Conservation (phyloP, 1,139 yeast genomes). For the Cylindricascospora bacillispora region DNA sequence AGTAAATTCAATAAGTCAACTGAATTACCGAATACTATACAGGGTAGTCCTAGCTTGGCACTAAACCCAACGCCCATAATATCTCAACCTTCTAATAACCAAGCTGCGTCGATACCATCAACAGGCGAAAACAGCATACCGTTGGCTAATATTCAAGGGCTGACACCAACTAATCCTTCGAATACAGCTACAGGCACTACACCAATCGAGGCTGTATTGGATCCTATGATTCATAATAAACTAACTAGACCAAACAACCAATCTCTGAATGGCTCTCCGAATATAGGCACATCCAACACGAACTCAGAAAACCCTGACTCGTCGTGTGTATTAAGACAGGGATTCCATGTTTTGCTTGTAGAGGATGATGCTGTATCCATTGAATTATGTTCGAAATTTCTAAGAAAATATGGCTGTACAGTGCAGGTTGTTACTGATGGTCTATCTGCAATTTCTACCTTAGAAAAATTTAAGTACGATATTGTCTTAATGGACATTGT, state of each 20-base stretch:
- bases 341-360: slow-evolving; percentile 63
- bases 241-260: slow-evolving; percentile 2
- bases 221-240: slow-evolving; percentile 3
- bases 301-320: neutral
- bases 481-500: slow-evolving; percentile 86
- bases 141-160: no score
- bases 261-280: neutral
- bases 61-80: neutral
- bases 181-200: no score
- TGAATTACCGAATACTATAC: slow-evolving; percentile 1
- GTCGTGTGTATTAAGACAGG: slow-evolving; percentile 20
- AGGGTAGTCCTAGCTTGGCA: neutral
- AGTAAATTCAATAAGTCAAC: neutral
- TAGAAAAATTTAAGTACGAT: slow-evolving; percentile 67
- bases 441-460: slow-evolving; percentile 68
- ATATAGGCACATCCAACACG: slow-evolving; percentile 1
- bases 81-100: neutral
- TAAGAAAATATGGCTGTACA: slow-evolving; percentile 80
- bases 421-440: slow-evolving; percentile 93
- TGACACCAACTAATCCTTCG: no score
- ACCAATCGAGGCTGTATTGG: neutral
- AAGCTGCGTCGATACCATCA: no score
- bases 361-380: slow-evolving; percentile 84
- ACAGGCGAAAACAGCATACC: no score
- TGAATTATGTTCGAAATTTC: slow-evolving; percentile 61